Conservation (phyloP, 2,329 filamentous ascomycete genomes). For the Lachnellula suecica region DNA sequence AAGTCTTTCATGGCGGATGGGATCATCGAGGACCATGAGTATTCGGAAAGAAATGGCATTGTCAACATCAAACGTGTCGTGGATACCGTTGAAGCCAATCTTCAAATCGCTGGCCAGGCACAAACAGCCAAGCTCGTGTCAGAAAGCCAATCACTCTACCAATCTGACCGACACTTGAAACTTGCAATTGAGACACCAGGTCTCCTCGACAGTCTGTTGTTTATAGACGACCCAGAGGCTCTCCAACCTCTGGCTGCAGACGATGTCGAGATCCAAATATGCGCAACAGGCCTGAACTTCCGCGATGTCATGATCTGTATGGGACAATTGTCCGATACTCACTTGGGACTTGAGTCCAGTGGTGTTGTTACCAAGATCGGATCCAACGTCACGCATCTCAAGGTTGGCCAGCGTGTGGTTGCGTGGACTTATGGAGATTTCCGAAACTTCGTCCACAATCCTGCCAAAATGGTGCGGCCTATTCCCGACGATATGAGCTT, state of each 20-base stretch:
- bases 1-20: too few species aligned
- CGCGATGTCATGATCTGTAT: constrained; percentile 31
- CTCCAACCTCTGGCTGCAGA: background rate
- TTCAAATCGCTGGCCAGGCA: too few species aligned
- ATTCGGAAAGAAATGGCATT: too few species aligned
- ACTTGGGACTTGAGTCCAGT: constrained; percentile 32
- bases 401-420: background rate
- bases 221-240: constrained; percentile 8
- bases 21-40: too few species aligned
- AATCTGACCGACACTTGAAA: too few species aligned
- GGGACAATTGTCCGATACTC: constrained; percentile 29
- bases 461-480: background rate
- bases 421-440: background rate
- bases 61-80: too few species aligned
- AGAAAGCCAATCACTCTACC: too few species aligned
- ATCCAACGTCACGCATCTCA: too few species aligned
- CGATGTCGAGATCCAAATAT: constrained; percentile 16
- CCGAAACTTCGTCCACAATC: background rate
- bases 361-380: constrained; percentile 29
- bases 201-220: constrained; percentile 10
- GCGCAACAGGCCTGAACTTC: constrained; percentile 18
- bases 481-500: background rate
- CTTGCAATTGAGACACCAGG: too few species aligned
- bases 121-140: too few species aligned
- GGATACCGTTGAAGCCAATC: too few species aligned